Evolutionary conservation across 1,284 basidiomycete species (phyloP), one percentile per base, ranked within the genome.

Genomic region (Ceratobasidium sp.): DNA sequence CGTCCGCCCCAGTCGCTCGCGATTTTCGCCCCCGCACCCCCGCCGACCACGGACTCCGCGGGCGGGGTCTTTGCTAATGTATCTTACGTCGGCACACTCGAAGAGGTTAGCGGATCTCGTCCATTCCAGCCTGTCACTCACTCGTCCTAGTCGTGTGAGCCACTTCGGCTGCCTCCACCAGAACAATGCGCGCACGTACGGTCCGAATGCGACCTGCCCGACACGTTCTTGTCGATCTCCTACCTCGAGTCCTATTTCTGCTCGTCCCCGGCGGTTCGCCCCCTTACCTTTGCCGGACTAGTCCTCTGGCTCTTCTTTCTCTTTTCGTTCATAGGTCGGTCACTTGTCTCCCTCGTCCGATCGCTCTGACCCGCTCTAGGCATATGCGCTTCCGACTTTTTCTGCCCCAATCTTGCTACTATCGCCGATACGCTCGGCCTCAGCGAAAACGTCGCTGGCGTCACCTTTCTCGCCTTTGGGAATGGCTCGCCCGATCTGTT

Each of bases 401-500:
- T 98, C 84, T 96, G 93, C 61, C 95, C 95, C 1, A 98, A 98
- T 81, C 87, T 98, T 39, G 91, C 92, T 0, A 94, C 95, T 0
- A 91, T 97, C 46, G 89, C 95, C 0, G 86, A 90, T 61, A 83
- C 93, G 7, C 87, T 98, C 1, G 92, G 94, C 0, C 82, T 98
- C 41, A 92, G 92, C 78, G 94, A 98, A 82, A 93, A 93, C 75
- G 90, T 97, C 8, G 94, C 95, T 0, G 95, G 95, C 0, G 95
- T 97, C 16, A 97, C 96, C 0, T 93, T 98, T 78, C 86, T 98
- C 27, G 96, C 96, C 0, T 95, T 97, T 80, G 95, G 96, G 53
- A 98, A 97, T 80, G 95, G 94, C 37, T 94, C 92, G 78, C 95
- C 95, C 0, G 95, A 97, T 81, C 88, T 96, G 5, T 98, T 98